Base-by-base conservation (phyloP, 208 protist genomes). In the Crithidia fasciculata region DNA sequence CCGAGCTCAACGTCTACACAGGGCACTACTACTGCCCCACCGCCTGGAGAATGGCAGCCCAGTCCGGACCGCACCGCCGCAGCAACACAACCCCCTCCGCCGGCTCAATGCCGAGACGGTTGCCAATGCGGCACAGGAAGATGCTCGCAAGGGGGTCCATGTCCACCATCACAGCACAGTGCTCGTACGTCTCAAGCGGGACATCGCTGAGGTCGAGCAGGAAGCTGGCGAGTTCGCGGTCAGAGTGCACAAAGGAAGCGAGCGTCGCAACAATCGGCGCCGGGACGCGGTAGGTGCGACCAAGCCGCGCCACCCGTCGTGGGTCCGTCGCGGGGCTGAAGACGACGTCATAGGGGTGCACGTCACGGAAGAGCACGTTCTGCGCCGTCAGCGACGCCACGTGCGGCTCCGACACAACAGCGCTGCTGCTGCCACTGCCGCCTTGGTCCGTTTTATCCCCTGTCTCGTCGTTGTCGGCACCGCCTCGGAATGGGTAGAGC, bases 91-190 rank as follows among this genome's bases (percentile, higher is more conserved):
- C 74, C 16, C 89, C 92, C 1, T 73, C 73, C 2, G 66, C 43
- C 10, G 86, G 88, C 9, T 83, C 66, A 12, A 95, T 63, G 3
- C 88, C 81, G 63, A 88, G 90, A 1, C 82, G 80, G 56, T 93
- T 94, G 37, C 78, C 81, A 15, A 95, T 76, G 37, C 92, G 89
- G 58, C 86, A 92, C 3, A 96, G 37, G 50, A 95, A 84, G 66
- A 96, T 89, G 68, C 80, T 87, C 19, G 82, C 77, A 40, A 96
- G 37, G 10, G 89, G 73, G 59, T 97, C 83, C 52, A 74, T 73
- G 37, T 81, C 83, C 18, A 89, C 81, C 12, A 94, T 36, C 37
- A 61, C 4, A 7, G 92, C 92, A 54, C 84, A 90, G 63, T 92
- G 70, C 76, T 94, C 90, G 64, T 84, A 95, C 58, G 72, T 77